phyloP scores from a whole-genome alignment of 2,329 filamentous ascomycete genomes.

The Aspergillus sp. region DNA sequence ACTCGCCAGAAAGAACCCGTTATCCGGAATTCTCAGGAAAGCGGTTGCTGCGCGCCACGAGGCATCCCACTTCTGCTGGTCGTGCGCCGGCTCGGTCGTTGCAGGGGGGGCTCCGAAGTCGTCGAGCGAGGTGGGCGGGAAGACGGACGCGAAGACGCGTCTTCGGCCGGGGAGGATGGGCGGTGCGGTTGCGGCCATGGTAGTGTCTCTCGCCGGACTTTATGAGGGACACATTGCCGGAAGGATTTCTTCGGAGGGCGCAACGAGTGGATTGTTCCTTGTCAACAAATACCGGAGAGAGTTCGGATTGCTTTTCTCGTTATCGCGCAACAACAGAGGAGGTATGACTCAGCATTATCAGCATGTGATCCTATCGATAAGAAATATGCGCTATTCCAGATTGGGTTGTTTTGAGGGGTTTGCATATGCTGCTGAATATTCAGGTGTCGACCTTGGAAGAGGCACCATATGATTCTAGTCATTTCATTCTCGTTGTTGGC shows the following conservation, averaged over 20 bases:
- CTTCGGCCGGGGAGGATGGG: constrained; percentile 31
- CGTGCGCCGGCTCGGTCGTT: constrained; percentile 21
- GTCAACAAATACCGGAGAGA: not conserved
- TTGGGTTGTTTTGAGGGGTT: not conserved
- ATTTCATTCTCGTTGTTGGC: no score
- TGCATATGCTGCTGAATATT: not conserved
- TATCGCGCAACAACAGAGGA: not conserved
- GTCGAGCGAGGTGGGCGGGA: constrained; percentile 39
- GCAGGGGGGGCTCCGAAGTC: constrained; percentile 28
- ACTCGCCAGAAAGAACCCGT: constrained; percentile 27
- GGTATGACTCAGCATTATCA: not conserved
- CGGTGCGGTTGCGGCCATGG: constrained; percentile 24
- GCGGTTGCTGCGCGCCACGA: constrained; percentile 43
- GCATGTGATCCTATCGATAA: not conserved
- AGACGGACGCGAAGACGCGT: constrained; percentile 46
- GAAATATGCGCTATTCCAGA: not conserved
- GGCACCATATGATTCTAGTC: no score
- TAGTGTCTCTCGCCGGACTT: constrained; percentile 10
- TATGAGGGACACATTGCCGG: not conserved
- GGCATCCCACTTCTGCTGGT: constrained; percentile 37
- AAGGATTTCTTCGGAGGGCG: not conserved
- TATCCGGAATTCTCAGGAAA: constrained; percentile 40
- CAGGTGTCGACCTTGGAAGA: no score
- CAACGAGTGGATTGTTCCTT: not conserved
- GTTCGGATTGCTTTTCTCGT: not conserved